These are phyloP conservation scores for Peribolospora kevripleyi DNA, from an alignment of 768 basidiomycete species.

Conservation along the genomic window DNA sequence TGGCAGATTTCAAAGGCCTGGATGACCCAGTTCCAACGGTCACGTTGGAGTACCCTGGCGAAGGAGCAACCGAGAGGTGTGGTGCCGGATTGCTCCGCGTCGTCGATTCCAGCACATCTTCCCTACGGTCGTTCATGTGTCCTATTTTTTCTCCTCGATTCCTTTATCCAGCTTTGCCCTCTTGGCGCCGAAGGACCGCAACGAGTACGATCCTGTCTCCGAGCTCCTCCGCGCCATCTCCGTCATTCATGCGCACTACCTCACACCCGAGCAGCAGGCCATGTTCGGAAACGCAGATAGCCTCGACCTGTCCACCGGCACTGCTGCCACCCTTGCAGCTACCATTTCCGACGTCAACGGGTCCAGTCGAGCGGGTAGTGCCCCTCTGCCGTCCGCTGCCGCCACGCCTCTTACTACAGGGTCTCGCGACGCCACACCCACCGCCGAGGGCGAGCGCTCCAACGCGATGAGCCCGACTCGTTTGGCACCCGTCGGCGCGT, in stretches of 20 bases:
- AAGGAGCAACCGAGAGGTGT: conserved; percentile 2
- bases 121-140: too few species aligned
- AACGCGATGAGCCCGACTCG: too few species aligned
- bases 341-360: too few species aligned
- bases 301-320: neutral
- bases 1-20: conserved; percentile 8
- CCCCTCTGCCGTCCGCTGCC: neutral
- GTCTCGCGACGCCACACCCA: too few species aligned
- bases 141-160: neutral
- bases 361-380: too few species aligned
- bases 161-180: conserved; percentile 2
- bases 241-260: conserved; percentile 8
- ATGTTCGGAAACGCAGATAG: neutral
- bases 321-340: neutral
- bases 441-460: too few species aligned
- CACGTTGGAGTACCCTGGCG: conserved; percentile 11
- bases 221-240: conserved; percentile 11
- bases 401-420: neutral
- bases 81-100: too few species aligned
- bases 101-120: neutral
- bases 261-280: conserved; percentile 10
- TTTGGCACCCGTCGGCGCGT: too few species aligned
- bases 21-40: neutral
- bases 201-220: conserved; percentile 14
- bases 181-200: conserved; percentile 4